phyloP scores from a whole-genome alignment of 768 basidiomycete species.

The Guyanaporus albipodus region DNA sequence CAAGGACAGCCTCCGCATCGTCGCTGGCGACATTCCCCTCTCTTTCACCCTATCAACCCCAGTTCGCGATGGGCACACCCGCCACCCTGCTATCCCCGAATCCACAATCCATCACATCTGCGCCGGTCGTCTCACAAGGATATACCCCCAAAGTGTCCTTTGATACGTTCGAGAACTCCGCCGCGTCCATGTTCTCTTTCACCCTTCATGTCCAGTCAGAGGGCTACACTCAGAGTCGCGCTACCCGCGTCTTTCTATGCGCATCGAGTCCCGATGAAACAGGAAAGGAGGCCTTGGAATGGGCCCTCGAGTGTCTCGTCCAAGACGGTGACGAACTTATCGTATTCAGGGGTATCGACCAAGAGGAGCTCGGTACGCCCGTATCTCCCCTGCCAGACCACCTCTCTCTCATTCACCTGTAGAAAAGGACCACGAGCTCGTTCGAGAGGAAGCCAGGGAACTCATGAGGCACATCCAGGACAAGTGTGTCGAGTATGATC shows the following conservation, averaged over 20 bases:
- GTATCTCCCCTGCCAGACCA: neutral
- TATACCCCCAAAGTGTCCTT: slow-evolving; percentile 60
- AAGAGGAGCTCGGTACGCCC: slow-evolving; percentile 71
- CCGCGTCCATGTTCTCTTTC: slow-evolving; percentile 82
- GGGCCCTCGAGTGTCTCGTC: slow-evolving; percentile 81
- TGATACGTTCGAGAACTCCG: slow-evolving; percentile 82
- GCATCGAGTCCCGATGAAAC: slow-evolving; percentile 88
- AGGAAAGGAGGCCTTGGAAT: slow-evolving; percentile 84
- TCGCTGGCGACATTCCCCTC: slow-evolving; percentile 17
- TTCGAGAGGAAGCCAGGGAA: slow-evolving; percentile 82
- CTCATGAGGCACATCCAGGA: slow-evolving; percentile 78
- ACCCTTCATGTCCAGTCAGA: slow-evolving; percentile 82
- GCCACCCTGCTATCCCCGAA: slow-evolving; percentile 16
- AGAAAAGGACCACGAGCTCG: slow-evolving; percentile 73
- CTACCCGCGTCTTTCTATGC: slow-evolving; percentile 86
- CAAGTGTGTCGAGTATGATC: slow-evolving; percentile 73
- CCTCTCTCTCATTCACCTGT: neutral
- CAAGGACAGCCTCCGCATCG: slow-evolving; percentile 15
- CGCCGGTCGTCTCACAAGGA: slow-evolving; percentile 28
- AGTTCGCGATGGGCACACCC: slow-evolving; percentile 10
- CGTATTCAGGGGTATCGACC: slow-evolving; percentile 85
- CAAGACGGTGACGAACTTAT: slow-evolving; percentile 92
- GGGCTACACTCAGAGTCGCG: slow-evolving; percentile 68
- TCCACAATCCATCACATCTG: slow-evolving; percentile 12
- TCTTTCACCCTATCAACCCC: slow-evolving; percentile 18